phyloP scores from a whole-genome alignment of 257 asterid genomes.

The Solanum verrucosum region DNA sequence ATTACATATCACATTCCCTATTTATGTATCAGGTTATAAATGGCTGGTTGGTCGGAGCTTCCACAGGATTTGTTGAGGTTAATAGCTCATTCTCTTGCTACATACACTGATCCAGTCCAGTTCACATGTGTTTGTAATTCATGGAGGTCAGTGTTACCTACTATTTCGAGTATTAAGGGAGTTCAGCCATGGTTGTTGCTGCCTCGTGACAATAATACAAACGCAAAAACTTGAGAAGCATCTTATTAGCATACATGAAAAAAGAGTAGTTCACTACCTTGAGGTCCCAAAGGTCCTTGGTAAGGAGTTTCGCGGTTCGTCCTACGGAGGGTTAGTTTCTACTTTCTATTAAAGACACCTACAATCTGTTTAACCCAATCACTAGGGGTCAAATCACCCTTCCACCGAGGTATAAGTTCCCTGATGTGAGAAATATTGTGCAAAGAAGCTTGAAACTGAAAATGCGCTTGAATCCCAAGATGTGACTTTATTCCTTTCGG shows the following conservation, averaged over 20 bases:
- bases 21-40: not conserved
- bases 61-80: not conserved
- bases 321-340: not conserved
- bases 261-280: not conserved
- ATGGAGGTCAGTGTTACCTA: not conserved
- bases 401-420: not conserved
- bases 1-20: not conserved
- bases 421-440: not conserved
- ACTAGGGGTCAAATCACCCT: not conserved
- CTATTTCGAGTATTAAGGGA: not conserved
- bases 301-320: not conserved
- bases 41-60: not conserved
- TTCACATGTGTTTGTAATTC: not conserved
- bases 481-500: not conserved
- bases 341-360: not conserved
- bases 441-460: not conserved
- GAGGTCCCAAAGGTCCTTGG: not conserved
- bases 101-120: not conserved
- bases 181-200: not conserved
- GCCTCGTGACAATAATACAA: not conserved
- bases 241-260: not conserved
- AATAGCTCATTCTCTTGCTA: not conserved
- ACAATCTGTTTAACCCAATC: not conserved
- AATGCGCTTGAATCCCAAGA: not conserved
- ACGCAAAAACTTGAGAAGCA: not conserved